phyloP scores from a whole-genome alignment of 345 rosid genomes.

The Barbarea vulgaris region DNA sequence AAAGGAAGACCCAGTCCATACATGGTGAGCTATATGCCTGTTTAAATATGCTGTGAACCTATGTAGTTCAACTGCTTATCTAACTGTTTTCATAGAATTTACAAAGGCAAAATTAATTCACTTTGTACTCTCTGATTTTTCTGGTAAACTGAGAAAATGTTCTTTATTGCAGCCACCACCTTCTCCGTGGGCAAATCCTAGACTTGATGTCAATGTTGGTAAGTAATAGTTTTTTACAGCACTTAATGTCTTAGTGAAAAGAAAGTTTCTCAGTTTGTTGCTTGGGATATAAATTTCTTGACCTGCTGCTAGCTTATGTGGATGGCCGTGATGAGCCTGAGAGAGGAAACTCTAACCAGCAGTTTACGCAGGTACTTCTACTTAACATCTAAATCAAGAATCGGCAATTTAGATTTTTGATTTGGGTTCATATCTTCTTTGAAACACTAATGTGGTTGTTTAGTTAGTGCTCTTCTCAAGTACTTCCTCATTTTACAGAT shows the following conservation, averaged over 20 bases:
- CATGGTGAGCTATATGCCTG: constrained; percentile 54
- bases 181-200: constrained; percentile 84
- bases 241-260: background rate
- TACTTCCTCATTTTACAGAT: constrained; percentile 1
- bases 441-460: background rate
- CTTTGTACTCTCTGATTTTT: background rate
- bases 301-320: constrained; percentile 68
- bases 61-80: background rate
- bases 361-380: constrained; percentile 73
- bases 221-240: constrained; percentile 43
- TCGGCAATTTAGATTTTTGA: constrained; percentile 10
- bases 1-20: constrained; percentile 86
- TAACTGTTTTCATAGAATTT: background rate
- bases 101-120: background rate
- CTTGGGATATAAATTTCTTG: constrained; percentile 23
- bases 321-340: constrained; percentile 92
- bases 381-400: background rate
- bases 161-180: constrained; percentile 69
- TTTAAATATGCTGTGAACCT: background rate
- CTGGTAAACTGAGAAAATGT: constrained; percentile 5
- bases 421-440: constrained; percentile 10
- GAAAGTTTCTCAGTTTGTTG: constrained; percentile 13
- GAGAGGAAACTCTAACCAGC: constrained; percentile 71
- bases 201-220: constrained; percentile 98
- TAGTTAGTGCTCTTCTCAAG: constrained; percentile 8